Conservation (phyloP, 2,329 filamentous ascomycete species). For the Colletotrichum sp. region DNA sequence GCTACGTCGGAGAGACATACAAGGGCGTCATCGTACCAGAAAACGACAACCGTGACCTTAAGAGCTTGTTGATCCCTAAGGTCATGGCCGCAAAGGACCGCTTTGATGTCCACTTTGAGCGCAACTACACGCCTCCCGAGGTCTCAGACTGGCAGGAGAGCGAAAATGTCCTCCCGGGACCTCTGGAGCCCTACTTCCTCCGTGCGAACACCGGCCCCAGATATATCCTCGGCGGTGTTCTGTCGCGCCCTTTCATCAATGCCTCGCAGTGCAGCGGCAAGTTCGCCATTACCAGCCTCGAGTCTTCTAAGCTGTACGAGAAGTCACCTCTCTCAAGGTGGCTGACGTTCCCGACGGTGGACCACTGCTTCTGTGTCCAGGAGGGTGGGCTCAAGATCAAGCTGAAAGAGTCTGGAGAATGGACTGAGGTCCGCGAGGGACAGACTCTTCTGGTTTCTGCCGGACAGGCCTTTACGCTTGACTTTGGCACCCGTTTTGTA, state of each 20-base stretch:
- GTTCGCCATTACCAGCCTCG: conserved; percentile 60
- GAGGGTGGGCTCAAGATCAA: conserved; percentile 50
- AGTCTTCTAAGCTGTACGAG: conserved; percentile 44
- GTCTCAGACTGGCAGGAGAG: conserved; percentile 44
- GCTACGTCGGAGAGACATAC: conserved; percentile 59
- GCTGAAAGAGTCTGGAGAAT: conserved; percentile 33
- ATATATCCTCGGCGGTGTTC: conserved; percentile 48
- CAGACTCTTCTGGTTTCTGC: conserved; percentile 55
- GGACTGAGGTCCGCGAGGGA: conserved; percentile 45
- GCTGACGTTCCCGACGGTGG: conserved; percentile 49
- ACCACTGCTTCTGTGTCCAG: conserved; percentile 56
- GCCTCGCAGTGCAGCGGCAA: conserved; percentile 50
- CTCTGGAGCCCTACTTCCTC: conserved; percentile 53
- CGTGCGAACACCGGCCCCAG: conserved; percentile 53
- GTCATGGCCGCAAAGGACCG: conserved; percentile 59
- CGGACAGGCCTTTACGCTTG: conserved; percentile 48
- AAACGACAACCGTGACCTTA: conserved; percentile 55
- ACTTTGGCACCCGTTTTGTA: conserved; percentile 51
- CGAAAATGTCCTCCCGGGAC: conserved; percentile 44
- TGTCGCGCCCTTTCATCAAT: conserved; percentile 53
- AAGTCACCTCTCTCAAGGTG: conserved; percentile 37
- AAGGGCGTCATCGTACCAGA: conserved; percentile 55
- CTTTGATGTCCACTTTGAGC: conserved; percentile 60
- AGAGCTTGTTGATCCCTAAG: conserved; percentile 56
- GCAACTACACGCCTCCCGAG: conserved; percentile 50